These are phyloP conservation scores for Ensete ventricosum DNA, from an alignment of 176 grass and related monocot species.

Conservation along the genomic window DNA sequence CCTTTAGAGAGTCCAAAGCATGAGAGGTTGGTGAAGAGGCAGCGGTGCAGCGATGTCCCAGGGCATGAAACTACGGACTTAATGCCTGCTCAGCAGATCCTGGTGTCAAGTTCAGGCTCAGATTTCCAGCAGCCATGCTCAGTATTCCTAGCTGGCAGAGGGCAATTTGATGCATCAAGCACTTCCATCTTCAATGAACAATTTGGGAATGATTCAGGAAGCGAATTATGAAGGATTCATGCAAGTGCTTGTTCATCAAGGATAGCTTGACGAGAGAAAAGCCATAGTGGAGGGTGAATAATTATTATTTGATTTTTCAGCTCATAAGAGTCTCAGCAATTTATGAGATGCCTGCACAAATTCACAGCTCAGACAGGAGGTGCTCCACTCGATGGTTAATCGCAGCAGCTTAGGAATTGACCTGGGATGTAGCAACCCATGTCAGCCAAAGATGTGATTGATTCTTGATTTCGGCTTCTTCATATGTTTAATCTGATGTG, in stretches of 20 bases:
- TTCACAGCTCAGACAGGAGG: neutral
- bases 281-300: neutral
- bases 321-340: neutral
- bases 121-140: conserved; percentile 12
- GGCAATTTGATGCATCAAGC: conserved; percentile 1
- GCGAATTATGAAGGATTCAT: conserved; percentile 17
- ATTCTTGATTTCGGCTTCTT: too few species aligned
- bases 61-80: conserved; percentile 11
- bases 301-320: neutral
- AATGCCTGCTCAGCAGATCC: conserved; percentile 3
- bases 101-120: conserved; percentile 17
- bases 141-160: neutral
- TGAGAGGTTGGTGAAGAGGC: conserved; percentile 22
- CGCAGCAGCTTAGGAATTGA: neutral
- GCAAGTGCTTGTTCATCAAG: neutral
- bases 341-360: neutral
- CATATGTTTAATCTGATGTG: too few species aligned
- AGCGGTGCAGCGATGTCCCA: neutral
- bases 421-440: neutral
- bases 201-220: conserved; percentile 19
- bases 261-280: neutral
- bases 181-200: conserved; percentile 12
- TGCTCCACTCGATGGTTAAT: neutral
- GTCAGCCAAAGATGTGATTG: too few species aligned
- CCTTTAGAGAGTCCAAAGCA: conserved; percentile 14